Percentiles rank a stretch among this genome's conserved stretches.
These are phyloP conservation scores for Phoenix roebelenii DNA, from an alignment of 176 grass and related monocot genomes.

Conservation along the genomic window DNA sequence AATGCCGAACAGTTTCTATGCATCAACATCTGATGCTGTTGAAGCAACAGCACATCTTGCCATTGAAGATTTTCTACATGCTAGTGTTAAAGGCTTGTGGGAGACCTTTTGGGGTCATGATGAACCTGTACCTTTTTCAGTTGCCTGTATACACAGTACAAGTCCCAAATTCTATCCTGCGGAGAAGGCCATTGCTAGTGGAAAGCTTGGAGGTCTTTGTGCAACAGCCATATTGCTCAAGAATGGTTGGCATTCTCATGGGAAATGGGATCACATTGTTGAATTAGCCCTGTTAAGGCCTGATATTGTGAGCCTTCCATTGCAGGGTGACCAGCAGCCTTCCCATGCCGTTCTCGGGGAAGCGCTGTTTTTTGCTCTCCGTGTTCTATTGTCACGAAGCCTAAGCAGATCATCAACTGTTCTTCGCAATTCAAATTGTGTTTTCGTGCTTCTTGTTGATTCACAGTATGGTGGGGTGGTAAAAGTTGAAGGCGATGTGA, in stretches of 20 bases:
- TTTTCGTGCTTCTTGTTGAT: constrained; percentile 84
- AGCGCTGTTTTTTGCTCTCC: constrained; percentile 84
- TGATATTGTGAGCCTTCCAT: constrained; percentile 48
- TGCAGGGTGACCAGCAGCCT: constrained; percentile 40
- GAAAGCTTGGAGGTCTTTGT: constrained; percentile 79
- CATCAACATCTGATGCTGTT: constrained; percentile 62
- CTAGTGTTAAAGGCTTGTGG: constrained; percentile 75
- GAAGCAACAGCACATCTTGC: constrained; percentile 85
- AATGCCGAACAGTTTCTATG: constrained; percentile 79
- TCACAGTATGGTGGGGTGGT: constrained; percentile 95
- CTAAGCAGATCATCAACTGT: constrained; percentile 77
- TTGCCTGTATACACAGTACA: constrained; percentile 92
- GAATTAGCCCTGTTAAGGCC: constrained; percentile 69
- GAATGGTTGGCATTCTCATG: constrained; percentile 43
- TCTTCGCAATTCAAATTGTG: constrained; percentile 60
- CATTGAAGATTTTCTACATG: constrained; percentile 89
- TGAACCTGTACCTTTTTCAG: constrained; percentile 65
- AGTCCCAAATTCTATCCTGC: constrained; percentile 86
- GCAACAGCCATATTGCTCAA: constrained; percentile 72
- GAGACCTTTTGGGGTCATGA: constrained; percentile 87
- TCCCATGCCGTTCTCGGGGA: constrained; percentile 64
- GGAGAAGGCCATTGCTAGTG: constrained; percentile 76
- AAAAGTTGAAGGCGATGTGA: constrained; percentile 88
- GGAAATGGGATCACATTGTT: constrained; percentile 91
- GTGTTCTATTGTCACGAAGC: constrained; percentile 81